phyloP scores from a whole-genome alignment of 805 yeast genomes.

The Nakazawaea anatomiae region DNA sequence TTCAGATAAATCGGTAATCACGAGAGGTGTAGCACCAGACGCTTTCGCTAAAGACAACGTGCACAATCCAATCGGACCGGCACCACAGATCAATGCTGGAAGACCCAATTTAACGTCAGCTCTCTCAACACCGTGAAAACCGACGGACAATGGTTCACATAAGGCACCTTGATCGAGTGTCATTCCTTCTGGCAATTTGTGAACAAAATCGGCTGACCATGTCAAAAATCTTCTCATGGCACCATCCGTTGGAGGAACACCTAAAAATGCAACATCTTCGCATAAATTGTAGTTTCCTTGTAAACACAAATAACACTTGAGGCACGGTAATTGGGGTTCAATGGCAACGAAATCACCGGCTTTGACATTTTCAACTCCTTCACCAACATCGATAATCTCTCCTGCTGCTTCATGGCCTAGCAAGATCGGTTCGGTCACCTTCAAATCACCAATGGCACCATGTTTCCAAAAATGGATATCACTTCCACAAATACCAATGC shows the following conservation, averaged over 20 bases:
- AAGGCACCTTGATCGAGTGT: constrained; percentile 48
- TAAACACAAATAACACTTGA: constrained; percentile 29
- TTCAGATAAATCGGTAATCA: constrained; percentile 41
- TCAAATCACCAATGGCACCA: constrained; percentile 53
- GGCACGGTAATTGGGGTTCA: constrained; percentile 53
- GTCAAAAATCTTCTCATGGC: constrained; percentile 32
- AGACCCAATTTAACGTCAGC: constrained; percentile 43
- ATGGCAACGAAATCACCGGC: constrained; percentile 43
- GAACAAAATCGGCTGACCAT: constrained; percentile 26
- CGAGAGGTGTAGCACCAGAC: constrained; percentile 47
- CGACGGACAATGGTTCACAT: constrained; percentile 51
- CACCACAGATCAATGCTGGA: constrained; percentile 44
- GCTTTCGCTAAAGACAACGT: constrained; percentile 43
- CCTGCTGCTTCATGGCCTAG: constrained; percentile 44
- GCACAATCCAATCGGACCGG: constrained; percentile 56
- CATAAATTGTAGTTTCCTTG: constrained; percentile 37
- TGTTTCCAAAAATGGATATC: constrained; percentile 66
- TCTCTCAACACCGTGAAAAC: constrained; percentile 44
- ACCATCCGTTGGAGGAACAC: constrained; percentile 32
- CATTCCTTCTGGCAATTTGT: constrained; percentile 35
- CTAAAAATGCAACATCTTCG: constrained; percentile 29
- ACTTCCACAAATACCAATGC: constrained; percentile 73
- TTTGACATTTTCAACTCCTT: constrained; percentile 37
- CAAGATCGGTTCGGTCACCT: constrained; percentile 27
- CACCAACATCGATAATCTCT: constrained; percentile 41